These are phyloP conservation scores for Usnea hakonensis DNA, from an alignment of 495 filamentous ascomycete genomes.

Conservation along the genomic window DNA sequence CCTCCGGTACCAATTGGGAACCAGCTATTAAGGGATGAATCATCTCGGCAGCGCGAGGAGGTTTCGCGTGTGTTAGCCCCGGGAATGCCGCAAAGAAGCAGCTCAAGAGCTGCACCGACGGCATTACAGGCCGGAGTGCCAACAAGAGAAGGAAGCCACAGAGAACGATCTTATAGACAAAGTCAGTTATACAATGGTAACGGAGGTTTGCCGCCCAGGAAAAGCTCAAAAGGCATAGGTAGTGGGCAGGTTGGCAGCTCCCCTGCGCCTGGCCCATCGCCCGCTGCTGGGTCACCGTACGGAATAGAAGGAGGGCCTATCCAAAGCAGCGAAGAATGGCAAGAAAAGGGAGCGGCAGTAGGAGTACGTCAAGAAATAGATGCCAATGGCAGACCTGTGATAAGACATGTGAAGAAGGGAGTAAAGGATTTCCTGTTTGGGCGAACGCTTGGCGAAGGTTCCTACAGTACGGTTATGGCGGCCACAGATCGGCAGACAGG, in stretches of 20 bases:
- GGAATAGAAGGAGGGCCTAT: conserved; percentile 55
- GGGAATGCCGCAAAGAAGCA: conserved; percentile 46
- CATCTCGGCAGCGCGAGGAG: conserved; percentile 55
- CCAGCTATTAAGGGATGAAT: conserved; percentile 38
- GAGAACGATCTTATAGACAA: conserved; percentile 58
- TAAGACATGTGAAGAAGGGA: conserved; percentile 87
- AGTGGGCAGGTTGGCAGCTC: conserved; percentile 40
- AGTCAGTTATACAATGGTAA: conserved; percentile 41
- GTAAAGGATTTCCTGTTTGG: conserved; percentile 96
- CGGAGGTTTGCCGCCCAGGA: conserved; percentile 54
- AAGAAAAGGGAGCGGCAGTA: conserved; percentile 83
- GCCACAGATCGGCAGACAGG: conserved; percentile 92
- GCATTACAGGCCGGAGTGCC: conserved; percentile 58
- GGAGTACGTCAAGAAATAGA: conserved; percentile 70
- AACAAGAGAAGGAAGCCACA: conserved; percentile 62
- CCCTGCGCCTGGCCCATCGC: conserved; percentile 24
- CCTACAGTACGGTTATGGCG: conserved; percentile 92
- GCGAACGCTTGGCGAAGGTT: conserved; percentile 86
- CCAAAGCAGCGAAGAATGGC: conserved; percentile 84
- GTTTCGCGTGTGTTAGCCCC: conserved; percentile 56
- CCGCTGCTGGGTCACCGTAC: conserved; percentile 43
- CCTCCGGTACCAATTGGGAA: conserved; percentile 26
- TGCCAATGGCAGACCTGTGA: conserved; percentile 70
- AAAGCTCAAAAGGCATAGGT: conserved; percentile 57
- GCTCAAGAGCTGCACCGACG: conserved; percentile 53